Evolutionary conservation across 805 yeast species (phyloP), one percentile per base, ranked within the genome.

Genomic region (Candida ulmi): DNA sequence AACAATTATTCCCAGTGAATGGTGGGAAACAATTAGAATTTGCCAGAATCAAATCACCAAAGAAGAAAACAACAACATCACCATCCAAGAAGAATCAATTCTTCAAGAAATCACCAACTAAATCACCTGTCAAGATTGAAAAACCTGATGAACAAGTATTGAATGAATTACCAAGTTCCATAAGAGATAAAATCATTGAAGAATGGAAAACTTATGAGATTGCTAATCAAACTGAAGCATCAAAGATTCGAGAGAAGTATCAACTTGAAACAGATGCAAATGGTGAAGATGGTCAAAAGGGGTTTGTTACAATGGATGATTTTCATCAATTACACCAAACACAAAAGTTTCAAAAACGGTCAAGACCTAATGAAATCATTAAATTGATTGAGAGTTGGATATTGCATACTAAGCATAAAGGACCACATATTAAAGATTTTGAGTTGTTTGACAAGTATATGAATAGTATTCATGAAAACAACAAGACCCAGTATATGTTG

Each of bases 361-460:
- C 48, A 1, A 50, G 60, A 5, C 56, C 63, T n/a, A 57, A 52
- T n/a, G 62, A 62, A n/a, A 56, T 72, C 7, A 47, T 59, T n/a
- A 18, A 44, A 8, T 34, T 63, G 23, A 34, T 69, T n/a, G 48
- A 47, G 8, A 36, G 47, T 3, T 72, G 78, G 78, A 49, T 70
- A 1, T 45, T 42, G 8, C 48, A 46, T n/a, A 61, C 69, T 2
- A 44, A 55, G 3, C 39, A 40, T 0, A 52, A 46, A 17, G 68
- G 69, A 0, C 77, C 77, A 3, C 66, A 63, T 41, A 44, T 37
- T 7, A 66, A 59, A 25, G 79, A 74, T 43, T 46, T 67, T 2
- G 47, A 44, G 11, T 40, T 65, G 17, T 68, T 73, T 32, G 55
- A 56, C 25, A 46, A 42, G 11, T 72, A 61, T 46, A 39, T 72